Evolutionary conservation across 31 red algal species (phyloP).

Genomic region (Asparagopsis taxiformis): DNA sequence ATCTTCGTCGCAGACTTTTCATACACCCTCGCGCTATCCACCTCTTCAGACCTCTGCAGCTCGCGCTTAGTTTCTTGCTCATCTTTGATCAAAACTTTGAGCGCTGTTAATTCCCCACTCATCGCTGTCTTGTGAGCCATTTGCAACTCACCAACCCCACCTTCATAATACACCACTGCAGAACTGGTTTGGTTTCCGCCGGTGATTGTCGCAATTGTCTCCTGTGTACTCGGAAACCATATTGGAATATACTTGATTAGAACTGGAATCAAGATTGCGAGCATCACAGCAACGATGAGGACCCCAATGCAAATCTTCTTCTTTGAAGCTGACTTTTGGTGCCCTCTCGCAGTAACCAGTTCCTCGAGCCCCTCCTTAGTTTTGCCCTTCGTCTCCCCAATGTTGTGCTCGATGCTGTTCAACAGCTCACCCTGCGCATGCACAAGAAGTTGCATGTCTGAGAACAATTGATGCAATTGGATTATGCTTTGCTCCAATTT

Average conservation of each 20-base stretch:
- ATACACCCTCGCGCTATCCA: no score
- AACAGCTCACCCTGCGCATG: constrained; percentile 66
- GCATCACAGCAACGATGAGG: constrained; percentile 17
- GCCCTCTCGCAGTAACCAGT: constrained; percentile 14
- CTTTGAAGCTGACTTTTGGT: constrained; percentile 30
- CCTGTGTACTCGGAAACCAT: background rate
- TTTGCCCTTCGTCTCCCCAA: constrained; percentile 22
- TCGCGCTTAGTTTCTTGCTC: no score
- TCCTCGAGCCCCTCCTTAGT: constrained; percentile 14
- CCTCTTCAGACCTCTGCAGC: no score
- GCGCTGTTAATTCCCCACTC: no score
- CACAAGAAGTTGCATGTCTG: constrained; percentile 57
- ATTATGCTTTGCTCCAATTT: constrained; percentile 47
- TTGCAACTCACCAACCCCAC: no score
- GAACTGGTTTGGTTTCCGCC: no score
- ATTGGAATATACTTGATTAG: constrained; percentile 1
- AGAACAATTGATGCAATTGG: constrained; percentile 63
- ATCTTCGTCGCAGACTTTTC: no score
- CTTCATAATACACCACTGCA: no score
- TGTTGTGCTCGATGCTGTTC: constrained; percentile 61
- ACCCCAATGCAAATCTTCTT: constrained; percentile 27
- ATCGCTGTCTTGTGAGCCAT: no score
- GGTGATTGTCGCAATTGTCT: no score
- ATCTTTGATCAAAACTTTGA: no score
- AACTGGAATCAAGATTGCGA: background rate